These are phyloP conservation scores for Lactarius pseudohatsudake DNA, from an alignment of 768 basidiomycete genomes.

Conservation along the genomic window DNA sequence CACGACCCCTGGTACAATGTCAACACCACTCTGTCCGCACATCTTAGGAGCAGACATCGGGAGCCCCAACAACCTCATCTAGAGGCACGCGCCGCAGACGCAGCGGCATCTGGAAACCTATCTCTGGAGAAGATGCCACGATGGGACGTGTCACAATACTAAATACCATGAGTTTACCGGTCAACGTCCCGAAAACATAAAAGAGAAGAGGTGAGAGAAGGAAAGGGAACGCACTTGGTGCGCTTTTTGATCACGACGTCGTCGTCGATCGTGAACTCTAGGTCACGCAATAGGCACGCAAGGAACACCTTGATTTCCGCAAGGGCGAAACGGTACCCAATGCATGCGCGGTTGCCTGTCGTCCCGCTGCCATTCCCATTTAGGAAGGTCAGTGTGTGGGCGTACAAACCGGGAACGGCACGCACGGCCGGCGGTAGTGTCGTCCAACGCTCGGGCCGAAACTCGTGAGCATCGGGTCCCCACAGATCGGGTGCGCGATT, in stretches of 20 bases:
- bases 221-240: constrained; percentile 50
- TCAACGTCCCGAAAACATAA: constrained; percentile 29
- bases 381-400: constrained; percentile 56
- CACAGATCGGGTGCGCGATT: constrained; percentile 57
- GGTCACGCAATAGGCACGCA: constrained; percentile 55
- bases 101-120: constrained; percentile 63
- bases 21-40: neutral
- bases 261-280: constrained; percentile 53
- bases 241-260: constrained; percentile 59
- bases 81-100: constrained; percentile 40
- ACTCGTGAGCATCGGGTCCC: constrained; percentile 64
- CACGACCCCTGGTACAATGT: neutral
- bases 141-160: constrained; percentile 58
- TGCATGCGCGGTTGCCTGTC: constrained; percentile 50
- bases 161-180: constrained; percentile 8
- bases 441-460: constrained; percentile 60
- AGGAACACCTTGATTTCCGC: constrained; percentile 64
- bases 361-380: constrained; percentile 51
- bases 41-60: neutral
- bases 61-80: neutral
- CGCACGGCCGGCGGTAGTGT: constrained; percentile 39
- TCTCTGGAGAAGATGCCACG: constrained; percentile 52
- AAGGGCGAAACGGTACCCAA: constrained; percentile 61
- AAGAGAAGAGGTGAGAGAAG: neutral
- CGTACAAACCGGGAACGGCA: constrained; percentile 51